Evolutionary conservation across 768 basidiomycete genomes (phyloP).

Genomic region (Boletus edulis): DNA sequence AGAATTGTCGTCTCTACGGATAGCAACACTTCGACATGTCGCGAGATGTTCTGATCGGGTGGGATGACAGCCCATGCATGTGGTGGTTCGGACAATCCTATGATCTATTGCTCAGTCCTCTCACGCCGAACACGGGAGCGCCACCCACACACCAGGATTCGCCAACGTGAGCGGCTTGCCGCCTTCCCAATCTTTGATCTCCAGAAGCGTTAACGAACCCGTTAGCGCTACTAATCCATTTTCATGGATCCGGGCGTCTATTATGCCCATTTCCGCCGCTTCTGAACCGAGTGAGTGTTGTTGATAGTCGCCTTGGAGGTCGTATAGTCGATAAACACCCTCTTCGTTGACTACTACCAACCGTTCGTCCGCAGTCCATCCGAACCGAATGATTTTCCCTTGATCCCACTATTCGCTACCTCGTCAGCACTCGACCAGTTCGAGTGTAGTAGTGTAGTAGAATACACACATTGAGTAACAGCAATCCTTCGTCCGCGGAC

Average conservation of each 20-base stretch:
- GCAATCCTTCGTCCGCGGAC: slow-evolving; percentile 70
- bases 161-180: slow-evolving; percentile 69
- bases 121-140: slow-evolving; percentile 5
- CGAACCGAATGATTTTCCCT: slow-evolving; percentile 74
- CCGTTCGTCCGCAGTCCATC: slow-evolving; percentile 81
- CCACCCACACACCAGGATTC: slow-evolving; percentile 57
- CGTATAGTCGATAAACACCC: slow-evolving; percentile 87
- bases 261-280: slow-evolving; percentile 75
- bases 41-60: slow-evolving; percentile 83
- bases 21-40: slow-evolving; percentile 87
- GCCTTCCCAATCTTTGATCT: slow-evolving; percentile 90
- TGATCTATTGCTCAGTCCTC: slow-evolving; percentile 2
- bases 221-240: slow-evolving; percentile 86
- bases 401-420: slow-evolving; percentile 79
- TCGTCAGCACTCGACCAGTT: slow-evolving; percentile 6
- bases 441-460: background rate
- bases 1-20: slow-evolving; percentile 79
- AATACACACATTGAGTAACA: slow-evolving; percentile 70
- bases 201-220: slow-evolving; percentile 68
- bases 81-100: slow-evolving; percentile 77
- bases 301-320: slow-evolving; percentile 79
- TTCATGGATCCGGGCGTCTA: slow-evolving; percentile 85
- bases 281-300: slow-evolving; percentile 85
- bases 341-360: slow-evolving; percentile 89
- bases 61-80: slow-evolving; percentile 87